Base-by-base conservation (phyloP, 2,329 filamentous ascomycete genomes). In the Penicillium sumatraense region DNA sequence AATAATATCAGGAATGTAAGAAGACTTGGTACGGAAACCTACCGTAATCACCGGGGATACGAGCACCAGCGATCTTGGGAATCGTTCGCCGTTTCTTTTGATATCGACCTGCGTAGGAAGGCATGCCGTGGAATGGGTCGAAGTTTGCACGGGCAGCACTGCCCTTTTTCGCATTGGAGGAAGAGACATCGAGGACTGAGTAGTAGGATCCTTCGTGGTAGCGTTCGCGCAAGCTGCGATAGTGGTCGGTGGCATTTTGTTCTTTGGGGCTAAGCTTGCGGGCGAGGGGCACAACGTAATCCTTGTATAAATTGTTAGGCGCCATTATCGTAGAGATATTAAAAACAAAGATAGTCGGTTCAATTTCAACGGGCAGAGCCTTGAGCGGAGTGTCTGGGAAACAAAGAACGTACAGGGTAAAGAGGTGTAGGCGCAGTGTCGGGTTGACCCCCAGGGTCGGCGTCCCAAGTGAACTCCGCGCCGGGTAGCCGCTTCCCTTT, bases 71-170 rank as follows among this genome's bases (percentile, higher is more conserved):
- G 18, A 87, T 71, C 57, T 80, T 80, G 0, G 85, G 85, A 9
- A 86, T 65, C 18, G 75, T 79, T 56, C 83, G 75, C 61, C 80
- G 79, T 63, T 83, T 83, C 60, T 82, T 84, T 52, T 80, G 74
- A 68, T 86, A 87, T 64, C 80, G 82, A 51, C 82, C 77, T 14
- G 81, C 80, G 66, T 85, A 88, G 0, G 83, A 85, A 35, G 82
- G 82, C 71, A 86, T 86, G 52, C 83, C 83, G 40, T 81, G 78
- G 64, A 88, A 88, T 2, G 85, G 83, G 67, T 88, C 83, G 64
- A 86, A 83, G 18, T 79, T 78, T 2, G 73, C 74, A 65, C 78
- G 69, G 64, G 77, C 73, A 63, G 72, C 57, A 58, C 71, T 71
- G 61, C 76, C 69, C 61, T 78, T 75, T 66, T 82, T 74, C 53